phyloP scores from a whole-genome alignment of 1,284 basidiomycete genomes.

The Puccinia hordei region DNA sequence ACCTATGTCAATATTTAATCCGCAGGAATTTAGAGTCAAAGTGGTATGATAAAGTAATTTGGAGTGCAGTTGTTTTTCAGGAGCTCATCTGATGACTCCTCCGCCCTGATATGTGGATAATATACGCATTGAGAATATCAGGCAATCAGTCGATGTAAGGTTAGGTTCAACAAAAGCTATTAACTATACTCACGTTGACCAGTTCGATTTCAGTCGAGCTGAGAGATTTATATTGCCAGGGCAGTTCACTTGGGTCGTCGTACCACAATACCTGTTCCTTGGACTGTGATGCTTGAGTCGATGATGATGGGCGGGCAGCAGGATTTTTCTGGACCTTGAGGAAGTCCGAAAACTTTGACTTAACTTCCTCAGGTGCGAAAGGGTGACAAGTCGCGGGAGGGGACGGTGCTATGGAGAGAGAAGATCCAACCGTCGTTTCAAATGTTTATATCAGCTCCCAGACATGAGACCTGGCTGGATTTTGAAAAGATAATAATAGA shows the following conservation, averaged over 20 bases:
- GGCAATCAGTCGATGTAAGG: not conserved
- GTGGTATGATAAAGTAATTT: no score
- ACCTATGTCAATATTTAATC: no score
- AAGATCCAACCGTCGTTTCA: not conserved
- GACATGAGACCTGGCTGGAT: not conserved
- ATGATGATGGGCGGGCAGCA: not conserved
- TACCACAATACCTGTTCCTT: conserved; percentile 28
- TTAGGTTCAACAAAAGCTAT: not conserved
- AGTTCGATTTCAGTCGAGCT: conserved; percentile 32
- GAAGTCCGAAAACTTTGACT: conserved; percentile 34
- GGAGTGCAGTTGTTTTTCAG: not conserved
- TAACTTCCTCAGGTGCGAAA: conserved; percentile 43
- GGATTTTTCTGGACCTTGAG: conserved; percentile 31
- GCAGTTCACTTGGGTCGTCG: conserved; percentile 38
- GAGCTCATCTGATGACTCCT: not conserved
- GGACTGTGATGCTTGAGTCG: conserved; percentile 15
- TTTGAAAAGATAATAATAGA: not conserved
- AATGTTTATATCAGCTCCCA: not conserved
- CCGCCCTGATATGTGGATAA: conserved; percentile 1
- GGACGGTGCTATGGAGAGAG: not conserved
- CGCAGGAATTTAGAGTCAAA: no score
- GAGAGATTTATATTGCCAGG: conserved; percentile 24
- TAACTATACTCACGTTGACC: conserved; percentile 34
- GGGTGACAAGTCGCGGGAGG: conserved; percentile 33
- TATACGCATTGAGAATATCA: not conserved